phyloP scores from a whole-genome alignment of 306 rosid species.

The Casuarina cunninghamiana region DNA sequence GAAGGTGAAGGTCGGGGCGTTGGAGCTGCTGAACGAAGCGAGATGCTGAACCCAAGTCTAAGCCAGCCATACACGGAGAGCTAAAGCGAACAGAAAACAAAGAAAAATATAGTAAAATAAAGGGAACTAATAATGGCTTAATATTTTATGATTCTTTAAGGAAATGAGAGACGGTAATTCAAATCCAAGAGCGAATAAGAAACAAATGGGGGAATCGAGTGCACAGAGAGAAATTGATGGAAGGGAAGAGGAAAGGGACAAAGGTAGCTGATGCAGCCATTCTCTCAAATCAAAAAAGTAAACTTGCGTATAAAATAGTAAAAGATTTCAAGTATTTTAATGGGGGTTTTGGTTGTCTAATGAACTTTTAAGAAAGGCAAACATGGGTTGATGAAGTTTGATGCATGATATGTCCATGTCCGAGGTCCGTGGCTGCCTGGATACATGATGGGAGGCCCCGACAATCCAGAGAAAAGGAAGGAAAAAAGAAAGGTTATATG shows the following conservation, averaged over 20 bases:
- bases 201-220: slow-evolving; percentile 33
- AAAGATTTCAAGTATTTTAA: neutral
- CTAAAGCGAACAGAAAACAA: slow-evolving; percentile 45
- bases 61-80: slow-evolving; percentile 79
- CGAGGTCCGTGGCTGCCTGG: neutral
- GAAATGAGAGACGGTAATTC: slow-evolving; percentile 25
- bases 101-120: slow-evolving; percentile 33
- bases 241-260: slow-evolving; percentile 17
- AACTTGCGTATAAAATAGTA: neutral
- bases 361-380: slow-evolving; percentile 1
- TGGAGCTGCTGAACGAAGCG: slow-evolving; percentile 80
- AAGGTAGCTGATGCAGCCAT: slow-evolving; percentile 34
- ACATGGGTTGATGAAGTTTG: neutral
- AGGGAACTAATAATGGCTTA: slow-evolving; percentile 4
- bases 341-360: slow-evolving; percentile 5
- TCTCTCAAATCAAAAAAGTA: slow-evolving; percentile 16
- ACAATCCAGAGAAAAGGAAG: too few species aligned
- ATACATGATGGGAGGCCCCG: too few species aligned
- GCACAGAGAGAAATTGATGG: slow-evolving; percentile 28
- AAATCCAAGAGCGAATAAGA: slow-evolving; percentile 43
- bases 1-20: slow-evolving; percentile 69
- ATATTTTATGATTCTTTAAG: slow-evolving; percentile 25
- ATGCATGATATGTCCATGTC: neutral
- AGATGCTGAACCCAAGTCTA: slow-evolving; percentile 94
- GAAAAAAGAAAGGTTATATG: neutral